Evolutionary conservation across 169 alveolate species (phyloP), one percentile per base, ranked within the genome.

Genomic region (Plasmodium vivax): DNA sequence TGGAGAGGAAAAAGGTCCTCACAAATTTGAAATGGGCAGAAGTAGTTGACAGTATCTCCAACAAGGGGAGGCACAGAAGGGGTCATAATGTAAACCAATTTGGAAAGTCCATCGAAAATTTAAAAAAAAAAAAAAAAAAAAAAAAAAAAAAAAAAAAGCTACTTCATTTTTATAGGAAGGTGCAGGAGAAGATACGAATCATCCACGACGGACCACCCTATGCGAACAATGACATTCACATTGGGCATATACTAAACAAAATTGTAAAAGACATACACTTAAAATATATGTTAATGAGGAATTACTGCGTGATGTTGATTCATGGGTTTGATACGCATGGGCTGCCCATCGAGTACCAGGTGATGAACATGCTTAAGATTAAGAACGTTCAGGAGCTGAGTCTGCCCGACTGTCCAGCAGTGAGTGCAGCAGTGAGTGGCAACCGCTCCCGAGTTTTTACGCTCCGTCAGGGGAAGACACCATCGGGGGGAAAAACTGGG

Each of bases 311-410:
- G 51, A 91, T 96, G 74, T 83, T 96, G 94, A 87, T 96, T 41
- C 98, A 98, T 5, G 99, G 99, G 54, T 98, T 98, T 98, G 99
- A 98, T 83, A 97, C 98, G 85, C 99, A 97, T 74, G 99, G 99
- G 6, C 92, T 98, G 54, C 99, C 99, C 45, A 97, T 98, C 19
- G 99, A 98, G 93, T 96, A 96, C 77, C 93, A 94, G 75, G 97
- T 93, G 72, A 72, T 94, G 43, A 83, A 95, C 54, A 12, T 85
- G 68, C 83, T 94, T 32, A 93, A 93, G 84, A 84, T 85, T 58
- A 83, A 82, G 36, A 92, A 94, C 68, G 45, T 82, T 2, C 62
- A 85, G 16, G 95, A 85, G 34, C 10, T 82, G 10, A 34, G 34
- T 58, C 79, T 90, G 72, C 47, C 82, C 10, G 27, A n/a, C 9